Percentiles rank a stretch among this genome's conserved stretches.
These are phyloP conservation scores for Botrytis medusae DNA, from an alignment of 2,329 filamentous ascomycete genomes.

Conservation along the genomic window DNA sequence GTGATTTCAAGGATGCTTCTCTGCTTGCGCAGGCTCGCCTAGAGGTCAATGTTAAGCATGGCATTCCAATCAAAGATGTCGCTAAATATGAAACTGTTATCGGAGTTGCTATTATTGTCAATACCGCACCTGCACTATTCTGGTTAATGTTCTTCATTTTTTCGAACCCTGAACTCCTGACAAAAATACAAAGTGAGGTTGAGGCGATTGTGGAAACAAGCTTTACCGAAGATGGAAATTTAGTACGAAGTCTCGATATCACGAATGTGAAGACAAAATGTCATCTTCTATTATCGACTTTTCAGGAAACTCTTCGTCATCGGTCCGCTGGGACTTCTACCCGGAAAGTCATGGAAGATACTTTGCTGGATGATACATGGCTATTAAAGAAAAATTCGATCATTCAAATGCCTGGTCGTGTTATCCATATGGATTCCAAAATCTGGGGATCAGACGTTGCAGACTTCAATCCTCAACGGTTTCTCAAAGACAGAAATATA, in stretches of 20 bases:
- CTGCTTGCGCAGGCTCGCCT: constrained; percentile 42
- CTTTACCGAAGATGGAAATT: neutral
- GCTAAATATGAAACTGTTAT: constrained; percentile 44
- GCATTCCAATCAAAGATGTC: constrained; percentile 34
- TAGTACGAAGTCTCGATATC: neutral
- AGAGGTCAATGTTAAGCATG: constrained; percentile 37
- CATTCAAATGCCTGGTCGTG: constrained; percentile 34
- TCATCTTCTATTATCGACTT: constrained; percentile 44
- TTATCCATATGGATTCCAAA: constrained; percentile 38
- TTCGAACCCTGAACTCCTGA: constrained; percentile 38
- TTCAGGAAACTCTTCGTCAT: constrained; percentile 44
- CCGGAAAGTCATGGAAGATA: constrained; percentile 43
- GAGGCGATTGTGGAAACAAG: neutral
- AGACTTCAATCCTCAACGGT: constrained; percentile 41
- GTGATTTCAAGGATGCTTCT: constrained; percentile 44
- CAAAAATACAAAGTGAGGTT: constrained; percentile 35
- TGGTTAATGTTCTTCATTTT: constrained; percentile 43
- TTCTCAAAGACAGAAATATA: constrained; percentile 29
- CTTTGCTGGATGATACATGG: constrained; percentile 38
- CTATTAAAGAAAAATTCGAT: constrained; percentile 43
- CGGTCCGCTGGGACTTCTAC: constrained; percentile 42
- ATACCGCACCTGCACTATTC: constrained; percentile 41
- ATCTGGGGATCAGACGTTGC: constrained; percentile 41
- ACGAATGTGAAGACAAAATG: constrained; percentile 33
- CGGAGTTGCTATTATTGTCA: constrained; percentile 44